Evolutionary conservation across 352 stramenopile genomes (phyloP).

Genomic region (Globisporangium yorkense): DNA sequence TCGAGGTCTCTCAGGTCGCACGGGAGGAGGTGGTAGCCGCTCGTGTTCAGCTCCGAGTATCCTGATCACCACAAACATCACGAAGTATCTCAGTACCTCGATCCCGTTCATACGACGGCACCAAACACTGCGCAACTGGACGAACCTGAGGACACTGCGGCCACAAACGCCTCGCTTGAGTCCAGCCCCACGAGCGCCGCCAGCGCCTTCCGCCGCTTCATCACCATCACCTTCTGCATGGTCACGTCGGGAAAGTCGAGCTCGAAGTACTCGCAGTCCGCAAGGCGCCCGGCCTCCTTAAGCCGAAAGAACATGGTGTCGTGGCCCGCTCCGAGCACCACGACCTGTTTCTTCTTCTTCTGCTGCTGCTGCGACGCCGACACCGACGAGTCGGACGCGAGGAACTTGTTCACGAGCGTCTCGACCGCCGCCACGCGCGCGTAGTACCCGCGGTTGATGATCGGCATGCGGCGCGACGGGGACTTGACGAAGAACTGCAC

Average conservation of each 20-base stretch:
- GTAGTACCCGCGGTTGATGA: conserved; percentile 90
- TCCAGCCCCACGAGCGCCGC: conserved; percentile 35
- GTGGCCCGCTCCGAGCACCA: conserved; percentile 74
- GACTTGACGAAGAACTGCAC: conserved; percentile 78
- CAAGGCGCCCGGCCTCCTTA: conserved; percentile 26
- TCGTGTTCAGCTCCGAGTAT: conserved; percentile 57
- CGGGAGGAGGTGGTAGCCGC: conserved; percentile 73
- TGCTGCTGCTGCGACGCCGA: neutral
- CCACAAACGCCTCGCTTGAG: conserved; percentile 35
- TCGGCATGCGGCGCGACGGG: conserved; percentile 78
- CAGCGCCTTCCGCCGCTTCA: conserved; percentile 61
- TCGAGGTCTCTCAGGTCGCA: conserved; percentile 69
- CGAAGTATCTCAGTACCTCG: neutral
- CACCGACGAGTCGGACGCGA: conserved; percentile 15
- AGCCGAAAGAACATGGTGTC: conserved; percentile 86
- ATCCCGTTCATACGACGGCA: too few relatives aligned
- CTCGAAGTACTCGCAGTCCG: conserved; percentile 75
- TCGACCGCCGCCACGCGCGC: conserved; percentile 72
- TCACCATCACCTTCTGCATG: conserved; percentile 73
- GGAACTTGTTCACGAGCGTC: conserved; percentile 60
- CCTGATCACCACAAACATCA: conserved; percentile 12
- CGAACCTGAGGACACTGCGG: conserved; percentile 42
- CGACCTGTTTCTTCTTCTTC: conserved; percentile 52
- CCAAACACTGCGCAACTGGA: neutral
- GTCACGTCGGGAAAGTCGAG: conserved; percentile 80